Evolutionary conservation across 495 filamentous ascomycete genomes (phyloP).

Genomic region (Xeromyces bisporus): DNA sequence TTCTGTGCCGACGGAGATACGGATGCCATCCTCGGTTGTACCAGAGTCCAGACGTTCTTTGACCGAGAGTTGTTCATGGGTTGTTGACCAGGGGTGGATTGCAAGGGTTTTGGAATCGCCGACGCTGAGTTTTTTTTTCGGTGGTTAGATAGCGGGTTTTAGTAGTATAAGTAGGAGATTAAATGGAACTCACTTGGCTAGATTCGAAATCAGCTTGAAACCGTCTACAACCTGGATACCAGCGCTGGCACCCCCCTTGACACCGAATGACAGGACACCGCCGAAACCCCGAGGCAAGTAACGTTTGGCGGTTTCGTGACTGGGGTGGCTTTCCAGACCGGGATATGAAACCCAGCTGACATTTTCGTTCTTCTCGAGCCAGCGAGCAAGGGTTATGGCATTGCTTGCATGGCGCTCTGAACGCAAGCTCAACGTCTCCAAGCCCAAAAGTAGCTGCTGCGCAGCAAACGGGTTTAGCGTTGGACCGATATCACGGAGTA

Average conservation of each 20-base stretch:
- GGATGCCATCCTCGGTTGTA: slow-evolving; percentile 83
- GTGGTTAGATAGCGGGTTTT: background rate
- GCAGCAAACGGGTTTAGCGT: slow-evolving; percentile 84
- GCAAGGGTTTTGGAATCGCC: slow-evolving; percentile 68
- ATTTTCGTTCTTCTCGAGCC: slow-evolving; percentile 67
- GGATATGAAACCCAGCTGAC: slow-evolving; percentile 93
- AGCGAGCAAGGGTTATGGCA: slow-evolving; percentile 61
- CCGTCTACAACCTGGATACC: slow-evolving; percentile 81
- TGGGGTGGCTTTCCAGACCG: slow-evolving; percentile 66
- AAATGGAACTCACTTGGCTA: slow-evolving; percentile 48
- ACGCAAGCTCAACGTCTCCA: slow-evolving; percentile 80
- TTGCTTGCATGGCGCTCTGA: slow-evolving; percentile 81
- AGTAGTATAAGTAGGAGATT: background rate
- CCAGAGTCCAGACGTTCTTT: slow-evolving; percentile 69
- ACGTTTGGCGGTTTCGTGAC: slow-evolving; percentile 70
- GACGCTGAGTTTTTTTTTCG: slow-evolving; percentile 24
- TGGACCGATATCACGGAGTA: slow-evolving; percentile 74
- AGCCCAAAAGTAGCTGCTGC: slow-evolving; percentile 79
- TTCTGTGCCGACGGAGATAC: slow-evolving; percentile 92
- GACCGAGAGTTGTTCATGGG: slow-evolving; percentile 82
- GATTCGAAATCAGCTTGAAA: slow-evolving; percentile 87
- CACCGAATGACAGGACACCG: slow-evolving; percentile 82
- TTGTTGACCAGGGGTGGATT: slow-evolving; percentile 93
- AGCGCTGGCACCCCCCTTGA: slow-evolving; percentile 70
- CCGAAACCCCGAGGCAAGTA: slow-evolving; percentile 81